Base-by-base conservation (phyloP, 108 stramenopile species). In the Pseudonitzschia pungens region DNA sequence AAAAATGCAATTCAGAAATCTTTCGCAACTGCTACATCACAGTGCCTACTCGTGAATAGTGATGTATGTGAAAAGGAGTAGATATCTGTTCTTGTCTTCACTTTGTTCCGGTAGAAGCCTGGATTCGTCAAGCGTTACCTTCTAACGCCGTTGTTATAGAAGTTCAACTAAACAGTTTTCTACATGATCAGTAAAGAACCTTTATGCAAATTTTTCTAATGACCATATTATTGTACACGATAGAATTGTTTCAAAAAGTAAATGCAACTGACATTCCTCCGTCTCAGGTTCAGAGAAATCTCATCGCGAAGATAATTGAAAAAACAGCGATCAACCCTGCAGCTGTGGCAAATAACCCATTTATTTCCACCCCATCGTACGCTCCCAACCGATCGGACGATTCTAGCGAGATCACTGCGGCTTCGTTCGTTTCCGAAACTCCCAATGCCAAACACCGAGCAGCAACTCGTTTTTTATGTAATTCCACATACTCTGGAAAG, bases 401-500 rank as follows among this genome's bases (percentile, higher is more conserved):
- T 22, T 68, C 68, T 28, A 36, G 28, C 20, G 66, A 69, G 10
- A 42, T 51, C 55, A 42, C 50, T 22, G 68, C 24, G 15, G 33
- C 36, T n/a, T 26, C n/a, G 29, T 0, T n/a, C 7, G 0, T n/a
- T 8, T 40, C 60, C n/a, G 60, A 62, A 41, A 62, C 66, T 11
- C 77, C 77, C 33, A 72, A 45, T 1, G 73, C 73, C 12, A 50
- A 33, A 26, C 68, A 72, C 32, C 81, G 57, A 59, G 83, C 79
- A 63, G 85, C 70, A 67, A 83, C 68, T 68, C 81, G 79, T 74
- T 83, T 41, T 36, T 86, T 64, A 70, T 90, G 86, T 60, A 85
- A 54, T 58, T 90, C 88, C 5, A 89, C 87, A 65, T 89, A 89
- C 55, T 95, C 88, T 0, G 94, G 94, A 66, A 95, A 95, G 6